Percentiles rank a stretch among this genome's conserved stretches.
phyloP scores from a whole-genome alignment of 148 eudicot genomes.

The Oxyria digyna region DNA sequence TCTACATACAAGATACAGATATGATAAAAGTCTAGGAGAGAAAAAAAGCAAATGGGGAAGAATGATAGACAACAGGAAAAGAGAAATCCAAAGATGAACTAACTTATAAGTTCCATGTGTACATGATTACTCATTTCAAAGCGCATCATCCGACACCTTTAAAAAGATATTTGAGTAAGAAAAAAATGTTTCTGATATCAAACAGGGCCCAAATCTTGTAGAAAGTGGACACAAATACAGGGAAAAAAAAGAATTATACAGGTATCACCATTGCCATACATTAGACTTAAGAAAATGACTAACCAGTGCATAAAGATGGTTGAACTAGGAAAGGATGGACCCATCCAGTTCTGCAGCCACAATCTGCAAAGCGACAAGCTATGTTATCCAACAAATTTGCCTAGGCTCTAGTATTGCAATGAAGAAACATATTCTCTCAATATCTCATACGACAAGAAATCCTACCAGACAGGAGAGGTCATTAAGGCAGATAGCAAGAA shows the following conservation, averaged over 20 bases:
- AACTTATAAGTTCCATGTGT: background rate
- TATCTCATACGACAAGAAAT: background rate
- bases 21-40: background rate
- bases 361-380: conserved; percentile 37
- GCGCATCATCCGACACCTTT: background rate
- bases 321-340: conserved; percentile 55
- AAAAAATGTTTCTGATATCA: background rate
- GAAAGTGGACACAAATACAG: background rate
- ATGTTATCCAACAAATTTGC: background rate
- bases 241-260: background rate
- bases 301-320: conserved; percentile 68
- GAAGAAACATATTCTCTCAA: background rate
- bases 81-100: background rate
- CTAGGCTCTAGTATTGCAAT: background rate
- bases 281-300: conserved; percentile 16
- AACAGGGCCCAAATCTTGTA: background rate
- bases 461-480: background rate
- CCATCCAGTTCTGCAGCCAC: conserved; percentile 94
- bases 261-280: background rate
- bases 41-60: background rate
- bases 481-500: conserved; percentile 2
- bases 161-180: background rate
- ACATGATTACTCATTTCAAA: background rate
- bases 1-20: background rate
- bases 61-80: background rate